Percentiles rank a stretch among this genome's conserved stretches.
phyloP scores from a whole-genome alignment of 805 yeast genomes.

The Candida ipomoeae region DNA sequence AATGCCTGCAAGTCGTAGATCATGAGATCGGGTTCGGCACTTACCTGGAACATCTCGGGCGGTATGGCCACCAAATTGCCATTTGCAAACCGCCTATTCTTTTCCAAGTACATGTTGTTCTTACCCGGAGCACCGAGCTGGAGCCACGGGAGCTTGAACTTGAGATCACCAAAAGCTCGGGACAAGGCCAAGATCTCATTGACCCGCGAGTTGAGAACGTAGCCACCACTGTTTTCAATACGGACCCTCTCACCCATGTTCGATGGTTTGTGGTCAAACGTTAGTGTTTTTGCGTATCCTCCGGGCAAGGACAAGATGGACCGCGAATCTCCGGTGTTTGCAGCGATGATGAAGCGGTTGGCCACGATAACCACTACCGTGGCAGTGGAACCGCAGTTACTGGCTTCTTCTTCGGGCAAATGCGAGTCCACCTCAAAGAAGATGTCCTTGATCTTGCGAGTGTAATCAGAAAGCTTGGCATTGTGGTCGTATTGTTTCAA shows the following conservation, averaged over 20 bases:
- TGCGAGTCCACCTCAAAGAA: slow-evolving; percentile 37
- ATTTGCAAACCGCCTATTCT: slow-evolving; percentile 20
- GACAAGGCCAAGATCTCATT: slow-evolving; percentile 42
- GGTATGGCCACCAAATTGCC: slow-evolving; percentile 33
- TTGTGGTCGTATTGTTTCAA: slow-evolving; percentile 15
- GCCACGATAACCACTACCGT: slow-evolving; percentile 30
- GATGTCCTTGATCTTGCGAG: slow-evolving; percentile 24
- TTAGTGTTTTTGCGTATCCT: slow-evolving; percentile 44
- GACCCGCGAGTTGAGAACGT: slow-evolving; percentile 34
- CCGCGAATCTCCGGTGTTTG: slow-evolving; percentile 77
- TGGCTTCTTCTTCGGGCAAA: slow-evolving; percentile 22
- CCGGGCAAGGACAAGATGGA: slow-evolving; percentile 55
- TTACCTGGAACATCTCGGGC: slow-evolving; percentile 42
- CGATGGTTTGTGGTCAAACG: slow-evolving; percentile 43
- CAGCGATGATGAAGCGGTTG: slow-evolving; percentile 46
- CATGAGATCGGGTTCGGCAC: slow-evolving; percentile 41
- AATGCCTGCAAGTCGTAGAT: slow-evolving; percentile 33
- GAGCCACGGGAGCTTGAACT: slow-evolving; percentile 38
- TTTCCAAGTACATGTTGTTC: slow-evolving; percentile 30
- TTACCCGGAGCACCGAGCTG: slow-evolving; percentile 18
- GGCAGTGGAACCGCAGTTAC: slow-evolving; percentile 43
- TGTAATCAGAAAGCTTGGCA: slow-evolving; percentile 14
- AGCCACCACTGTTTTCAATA: slow-evolving; percentile 39
- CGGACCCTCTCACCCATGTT: slow-evolving; percentile 42
- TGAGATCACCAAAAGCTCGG: slow-evolving; percentile 43